Evolutionary conservation across 257 asterid species (phyloP).

Genomic region (Ligustrum vulgare): DNA sequence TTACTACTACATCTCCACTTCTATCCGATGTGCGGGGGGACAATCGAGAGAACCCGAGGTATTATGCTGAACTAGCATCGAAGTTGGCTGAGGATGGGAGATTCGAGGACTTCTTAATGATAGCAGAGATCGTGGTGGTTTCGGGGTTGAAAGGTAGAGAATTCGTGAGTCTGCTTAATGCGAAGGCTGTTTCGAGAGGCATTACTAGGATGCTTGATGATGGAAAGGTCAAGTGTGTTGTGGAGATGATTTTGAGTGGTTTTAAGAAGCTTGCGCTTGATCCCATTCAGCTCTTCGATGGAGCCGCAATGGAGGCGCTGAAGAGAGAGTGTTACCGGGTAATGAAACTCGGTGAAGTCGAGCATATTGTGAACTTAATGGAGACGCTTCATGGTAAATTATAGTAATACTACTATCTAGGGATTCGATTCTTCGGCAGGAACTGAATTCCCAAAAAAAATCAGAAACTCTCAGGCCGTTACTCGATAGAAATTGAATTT

Average conservation of each 20-base stretch:
- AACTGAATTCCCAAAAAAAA: background rate
- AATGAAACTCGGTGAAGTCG: slow-evolving; percentile 45
- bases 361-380: slow-evolving; percentile 53
- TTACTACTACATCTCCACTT: slow-evolving; percentile 42
- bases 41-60: slow-evolving; percentile 38
- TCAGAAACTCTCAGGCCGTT: background rate
- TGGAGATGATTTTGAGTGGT: slow-evolving; percentile 43
- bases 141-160: slow-evolving; percentile 56
- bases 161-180: slow-evolving; percentile 39
- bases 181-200: slow-evolving; percentile 52
- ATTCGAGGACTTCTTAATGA: slow-evolving; percentile 66
- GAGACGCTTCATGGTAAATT: slow-evolving; percentile 61
- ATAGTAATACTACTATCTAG: background rate
- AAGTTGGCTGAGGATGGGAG: slow-evolving; percentile 74
- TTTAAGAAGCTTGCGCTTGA: slow-evolving; percentile 55
- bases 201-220: slow-evolving; percentile 44
- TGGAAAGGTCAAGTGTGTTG: slow-evolving; percentile 36
- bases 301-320: slow-evolving; percentile 45
- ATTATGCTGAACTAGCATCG: slow-evolving; percentile 71
- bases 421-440: background rate
- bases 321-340: slow-evolving; percentile 52
- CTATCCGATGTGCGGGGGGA: slow-evolving; percentile 48
- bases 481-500: background rate
- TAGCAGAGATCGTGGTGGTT: slow-evolving; percentile 57
- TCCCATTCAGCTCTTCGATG: slow-evolving; percentile 54